These are phyloP conservation scores for Saccharomycopsis fodiens DNA, from an alignment of 805 yeast species.

Conservation along the genomic window DNA sequence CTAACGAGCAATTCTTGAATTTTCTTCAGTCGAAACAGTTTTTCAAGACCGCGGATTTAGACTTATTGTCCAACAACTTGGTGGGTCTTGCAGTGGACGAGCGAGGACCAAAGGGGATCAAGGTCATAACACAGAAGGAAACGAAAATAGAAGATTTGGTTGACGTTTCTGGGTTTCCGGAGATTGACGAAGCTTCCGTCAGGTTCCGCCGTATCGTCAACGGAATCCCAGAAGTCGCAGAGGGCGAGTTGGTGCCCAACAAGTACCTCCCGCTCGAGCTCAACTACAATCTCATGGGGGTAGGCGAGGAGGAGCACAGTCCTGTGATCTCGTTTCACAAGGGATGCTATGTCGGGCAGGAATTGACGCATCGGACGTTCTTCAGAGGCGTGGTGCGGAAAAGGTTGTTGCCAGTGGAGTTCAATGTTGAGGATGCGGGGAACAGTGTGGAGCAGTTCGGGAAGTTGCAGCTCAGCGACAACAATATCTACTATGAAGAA, in stretches of 20 bases:
- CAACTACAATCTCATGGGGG: constrained; percentile 52
- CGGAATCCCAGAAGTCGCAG: constrained; percentile 49
- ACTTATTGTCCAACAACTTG: constrained; percentile 24
- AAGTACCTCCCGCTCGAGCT: constrained; percentile 74
- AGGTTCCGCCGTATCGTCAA: constrained; percentile 36
- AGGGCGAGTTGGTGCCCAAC: constrained; percentile 36
- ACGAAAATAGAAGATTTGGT: constrained; percentile 23
- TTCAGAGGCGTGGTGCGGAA: constrained; percentile 80
- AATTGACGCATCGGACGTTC: constrained; percentile 80
- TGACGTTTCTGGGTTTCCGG: constrained; percentile 15
- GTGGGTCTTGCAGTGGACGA: constrained; percentile 53
- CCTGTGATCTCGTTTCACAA: constrained; percentile 67
- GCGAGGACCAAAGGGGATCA: constrained; percentile 62
- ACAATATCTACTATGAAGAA: constrained; percentile 8
- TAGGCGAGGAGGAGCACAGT: constrained; percentile 21
- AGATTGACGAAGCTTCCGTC: constrained; percentile 27
- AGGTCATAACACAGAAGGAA: constrained; percentile 32
- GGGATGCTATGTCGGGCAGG: constrained; percentile 97
- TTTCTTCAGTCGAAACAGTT: constrained; percentile 30
- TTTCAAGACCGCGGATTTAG: constrained; percentile 14
- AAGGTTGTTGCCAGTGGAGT: constrained; percentile 64
- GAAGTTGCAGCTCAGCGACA: not conserved
- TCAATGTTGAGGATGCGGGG: constrained; percentile 24
- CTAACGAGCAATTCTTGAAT: constrained; percentile 28
- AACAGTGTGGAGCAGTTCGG: not conserved